Base-by-base conservation (phyloP, 2,329 filamentous ascomycete species). In the Nemania sp. region DNA sequence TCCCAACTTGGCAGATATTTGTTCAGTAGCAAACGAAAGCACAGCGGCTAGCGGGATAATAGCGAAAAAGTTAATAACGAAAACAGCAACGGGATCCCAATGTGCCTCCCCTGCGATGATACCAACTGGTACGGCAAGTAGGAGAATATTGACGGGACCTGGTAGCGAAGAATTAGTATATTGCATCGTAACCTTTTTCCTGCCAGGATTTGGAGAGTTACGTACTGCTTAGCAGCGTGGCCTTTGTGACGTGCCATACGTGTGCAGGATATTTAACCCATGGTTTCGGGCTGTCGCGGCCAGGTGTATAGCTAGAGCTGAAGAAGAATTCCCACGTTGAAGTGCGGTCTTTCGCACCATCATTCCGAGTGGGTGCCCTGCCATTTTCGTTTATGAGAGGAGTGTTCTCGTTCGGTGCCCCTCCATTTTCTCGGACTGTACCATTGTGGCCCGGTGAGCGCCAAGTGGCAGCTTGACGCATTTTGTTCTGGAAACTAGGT, bases 41-140 rank as follows among this genome's bases (percentile, higher is more conserved):
- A 93, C 86, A 24, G 91, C 88, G 13, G 91, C 91, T 43, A 94
- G 85, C 2, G 92, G 92, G 69, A 94, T 90, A 72, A 94, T 93
- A 73, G 92, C 92, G 73, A 94, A 86, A 82, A 94, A 94, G 82
- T 94, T 94, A 78, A 94, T 86, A 56, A 88, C 83, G 79, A 94
- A 94, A 71, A 93, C 87, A 63, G 87, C 86, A 11, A 89, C 88
- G 0, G 92, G 86, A 75, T 85, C 84, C 89, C 90, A 92, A 54
- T 83, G 82, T 67, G 88, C 74, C 15, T 82, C 80, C 67, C 91
- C 92, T 67, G 91, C 88, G 61, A 89, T 75, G 70, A 94, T 92
- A 69, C 92, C 92, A 49, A 93, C 79, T 10, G 92, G 92, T 8
- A 94, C 92, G 75, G 90, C 89, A 68, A 93, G 83, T 71, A 96